Evolutionary conservation across 768 basidiomycete genomes (phyloP).

Genomic region (Leucosporidium scottii): DNA sequence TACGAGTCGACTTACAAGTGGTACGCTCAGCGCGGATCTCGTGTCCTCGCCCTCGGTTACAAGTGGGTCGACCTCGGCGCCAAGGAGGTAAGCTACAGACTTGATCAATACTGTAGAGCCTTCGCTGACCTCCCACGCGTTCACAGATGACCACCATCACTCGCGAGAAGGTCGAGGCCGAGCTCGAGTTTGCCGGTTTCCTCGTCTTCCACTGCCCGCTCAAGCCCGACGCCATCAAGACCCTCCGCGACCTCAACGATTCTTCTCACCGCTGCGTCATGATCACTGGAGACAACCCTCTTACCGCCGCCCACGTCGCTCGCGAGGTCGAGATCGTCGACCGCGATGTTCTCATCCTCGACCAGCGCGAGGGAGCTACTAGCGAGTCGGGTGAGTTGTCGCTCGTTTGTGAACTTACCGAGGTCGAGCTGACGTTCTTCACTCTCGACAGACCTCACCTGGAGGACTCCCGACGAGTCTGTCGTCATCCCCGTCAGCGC

Average conservation of each 20-base stretch:
- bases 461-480: slow-evolving; percentile 88
- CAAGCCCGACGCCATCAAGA: slow-evolving; percentile 82
- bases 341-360: slow-evolving; percentile 85
- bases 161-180: slow-evolving; percentile 70
- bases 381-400: slow-evolving; percentile 59
- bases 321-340: slow-evolving; percentile 95
- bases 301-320: slow-evolving; percentile 94
- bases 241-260: slow-evolving; percentile 88
- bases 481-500: slow-evolving; percentile 83
- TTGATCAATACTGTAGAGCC: neutral
- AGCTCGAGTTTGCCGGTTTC: slow-evolving; percentile 83
- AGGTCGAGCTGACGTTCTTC: neutral
- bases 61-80: slow-evolving; percentile 71
- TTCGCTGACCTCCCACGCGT: neutral
- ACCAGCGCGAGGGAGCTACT: slow-evolving; percentile 71
- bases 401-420: neutral
- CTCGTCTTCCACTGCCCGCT: slow-evolving; percentile 97
- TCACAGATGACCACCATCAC: slow-evolving; percentile 77
- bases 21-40: slow-evolving; percentile 85
- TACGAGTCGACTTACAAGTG: slow-evolving; percentile 95
- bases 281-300: slow-evolving; percentile 98
- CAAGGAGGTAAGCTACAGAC: slow-evolving; percentile 57
- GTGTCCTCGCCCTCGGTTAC: slow-evolving; percentile 83
- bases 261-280: slow-evolving; percentile 98
- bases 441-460: slow-evolving; percentile 61